Evolutionary conservation across 2,329 filamentous ascomycete species (phyloP), one percentile per base, ranked within the genome.

Genomic region (Fulvia fulva): DNA sequence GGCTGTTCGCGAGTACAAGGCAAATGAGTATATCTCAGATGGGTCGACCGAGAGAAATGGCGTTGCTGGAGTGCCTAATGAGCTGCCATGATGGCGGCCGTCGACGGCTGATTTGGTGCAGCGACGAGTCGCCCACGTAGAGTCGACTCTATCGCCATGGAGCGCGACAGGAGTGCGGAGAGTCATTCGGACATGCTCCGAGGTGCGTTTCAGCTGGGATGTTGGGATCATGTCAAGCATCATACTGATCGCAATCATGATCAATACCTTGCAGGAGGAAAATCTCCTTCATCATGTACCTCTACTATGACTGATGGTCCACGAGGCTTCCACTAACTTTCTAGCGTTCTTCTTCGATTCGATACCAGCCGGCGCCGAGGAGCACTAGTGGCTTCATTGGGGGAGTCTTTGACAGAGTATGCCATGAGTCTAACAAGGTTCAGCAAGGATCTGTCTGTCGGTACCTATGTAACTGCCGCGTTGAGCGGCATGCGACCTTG

Each of bases 1-100:
- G 62, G 68, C 69, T 49, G 77, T 80, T 0, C 66, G 74, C 47
- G 71, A 71, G 63, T 75, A 76, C 25, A 71, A 72, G 65, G 50
- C 61, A 34, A 66, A 62, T 1, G 68, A 70, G 58, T 72, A 68
- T 49, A 68, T 65, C 30, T 55, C 44, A 14, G 63, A 66, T 26
- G 65, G 59, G 2, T 60, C 53, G 25, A 57, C 57, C 9, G 57
- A 60, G 51, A 55, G 55, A 22, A 59, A 57, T 28, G 65, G 63
- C 16, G 61, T 60, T 5, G 59, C 62, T 55, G 66, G 61, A 26
- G 61, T 56, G 34, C 57, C 58, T 23, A 63, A 57, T 46, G 61
- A 69, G 57, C 52, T 70, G 58, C 68, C 68, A 44, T 70, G 55
- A n/a, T n/a, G n/a, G n/a, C n/a, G n/a, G n/a, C n/a, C n/a, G n/a